Evolutionary conservation across 2,329 filamentous ascomycete species (phyloP).

Genomic region (Ophiostoma ulmi): DNA sequence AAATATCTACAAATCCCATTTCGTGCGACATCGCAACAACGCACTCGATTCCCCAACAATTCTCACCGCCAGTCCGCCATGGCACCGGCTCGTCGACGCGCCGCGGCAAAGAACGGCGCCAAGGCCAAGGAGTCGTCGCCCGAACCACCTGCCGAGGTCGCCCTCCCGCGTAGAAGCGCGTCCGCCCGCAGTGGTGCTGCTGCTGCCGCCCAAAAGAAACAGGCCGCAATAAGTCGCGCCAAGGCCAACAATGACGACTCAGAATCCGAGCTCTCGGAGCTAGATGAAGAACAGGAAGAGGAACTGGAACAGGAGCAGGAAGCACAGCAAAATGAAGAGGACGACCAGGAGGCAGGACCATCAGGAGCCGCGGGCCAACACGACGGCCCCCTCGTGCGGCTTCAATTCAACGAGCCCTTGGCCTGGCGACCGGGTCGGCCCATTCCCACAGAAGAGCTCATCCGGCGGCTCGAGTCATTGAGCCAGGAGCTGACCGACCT

Average conservation of each 20-base stretch:
- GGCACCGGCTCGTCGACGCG: conserved; percentile 28
- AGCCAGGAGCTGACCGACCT: conserved; percentile 77
- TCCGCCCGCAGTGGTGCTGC: conserved; percentile 8
- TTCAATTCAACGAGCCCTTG: conserved; percentile 79
- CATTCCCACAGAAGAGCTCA: conserved; percentile 75
- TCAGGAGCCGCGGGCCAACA: conserved; percentile 25
- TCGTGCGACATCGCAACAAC: neutral
- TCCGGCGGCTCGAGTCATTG: conserved; percentile 73
- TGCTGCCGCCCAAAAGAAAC: conserved; percentile 20
- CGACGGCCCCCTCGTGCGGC: conserved; percentile 40
- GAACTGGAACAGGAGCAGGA: conserved; percentile 17
- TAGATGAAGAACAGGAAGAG: conserved; percentile 21
- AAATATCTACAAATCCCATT: neutral
- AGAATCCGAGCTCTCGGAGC: conserved; percentile 22
- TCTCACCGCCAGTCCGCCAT: conserved; percentile 17
- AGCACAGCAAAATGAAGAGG: conserved; percentile 10
- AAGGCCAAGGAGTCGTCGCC: conserved; percentile 19
- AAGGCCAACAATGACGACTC: conserved; percentile 17
- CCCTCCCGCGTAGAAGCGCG: conserved; percentile 20
- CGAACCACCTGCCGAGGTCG: conserved; percentile 17
- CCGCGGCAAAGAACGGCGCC: conserved; percentile 25
- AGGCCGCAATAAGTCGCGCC: conserved; percentile 3
- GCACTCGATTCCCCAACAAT: neutral
- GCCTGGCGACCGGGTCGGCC: conserved; percentile 89
- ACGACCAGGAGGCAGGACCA: conserved; percentile 17